Conservation (phyloP, 345 rosid species). For the Ceriops zippeliana region DNA sequence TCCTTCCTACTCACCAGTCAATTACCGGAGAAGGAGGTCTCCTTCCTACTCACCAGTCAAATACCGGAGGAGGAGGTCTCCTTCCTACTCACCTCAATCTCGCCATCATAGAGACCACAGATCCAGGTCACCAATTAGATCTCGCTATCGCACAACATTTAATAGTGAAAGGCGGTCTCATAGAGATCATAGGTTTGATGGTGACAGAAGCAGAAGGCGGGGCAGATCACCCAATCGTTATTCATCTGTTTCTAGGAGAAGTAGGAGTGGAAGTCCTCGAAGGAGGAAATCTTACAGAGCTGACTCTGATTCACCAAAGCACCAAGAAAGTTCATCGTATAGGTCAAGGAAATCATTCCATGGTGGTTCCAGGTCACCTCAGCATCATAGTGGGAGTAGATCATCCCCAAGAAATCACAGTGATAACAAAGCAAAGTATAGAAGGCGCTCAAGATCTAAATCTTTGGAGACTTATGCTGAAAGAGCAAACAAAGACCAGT, state of each 20-base stretch:
- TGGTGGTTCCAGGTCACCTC: slow-evolving; percentile 62
- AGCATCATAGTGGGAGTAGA: slow-evolving; percentile 43
- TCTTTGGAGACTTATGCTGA: slow-evolving; percentile 47
- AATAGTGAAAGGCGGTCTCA: slow-evolving; percentile 50
- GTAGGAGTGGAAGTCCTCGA: slow-evolving; percentile 68
- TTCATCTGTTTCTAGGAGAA: slow-evolving; percentile 65
- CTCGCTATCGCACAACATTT: slow-evolving; percentile 50
- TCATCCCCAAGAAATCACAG: slow-evolving; percentile 52
- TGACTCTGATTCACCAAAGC: slow-evolving; percentile 60
- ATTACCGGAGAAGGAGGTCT: slow-evolving; percentile 47
- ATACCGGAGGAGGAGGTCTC: slow-evolving; percentile 64
- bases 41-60: slow-evolving; percentile 48
- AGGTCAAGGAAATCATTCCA: slow-evolving; percentile 44
- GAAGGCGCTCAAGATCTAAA: slow-evolving; percentile 55
- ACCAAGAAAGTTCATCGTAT: slow-evolving; percentile 46
- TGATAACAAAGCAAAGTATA: slow-evolving; percentile 38
- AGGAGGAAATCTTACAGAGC: slow-evolving; percentile 45
- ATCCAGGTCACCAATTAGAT: slow-evolving; percentile 69
- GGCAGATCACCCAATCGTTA: slow-evolving; percentile 54
- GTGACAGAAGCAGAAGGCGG: slow-evolving; percentile 46
- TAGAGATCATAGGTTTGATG: slow-evolving; percentile 54
- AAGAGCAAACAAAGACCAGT: slow-evolving; percentile 35
- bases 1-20: slow-evolving; percentile 65
- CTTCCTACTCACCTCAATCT: slow-evolving; percentile 60
- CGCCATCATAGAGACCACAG: slow-evolving; percentile 56